phyloP scores from a whole-genome alignment of 2,329 filamentous ascomycete genomes.

The Didymella pomorum region DNA sequence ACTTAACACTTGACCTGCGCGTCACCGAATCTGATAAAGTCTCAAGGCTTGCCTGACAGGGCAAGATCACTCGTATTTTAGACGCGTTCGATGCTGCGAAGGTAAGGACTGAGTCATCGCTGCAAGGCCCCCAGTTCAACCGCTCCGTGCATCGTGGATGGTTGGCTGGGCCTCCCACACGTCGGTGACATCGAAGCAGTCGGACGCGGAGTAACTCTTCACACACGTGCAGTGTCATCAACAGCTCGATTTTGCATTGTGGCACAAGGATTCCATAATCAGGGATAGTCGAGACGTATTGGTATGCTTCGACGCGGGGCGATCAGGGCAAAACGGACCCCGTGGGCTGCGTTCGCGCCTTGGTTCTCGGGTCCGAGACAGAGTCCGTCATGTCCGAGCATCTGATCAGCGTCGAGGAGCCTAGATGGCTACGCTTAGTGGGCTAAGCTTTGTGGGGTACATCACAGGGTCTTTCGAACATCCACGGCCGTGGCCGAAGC shows the following conservation, averaged over 20 bases:
- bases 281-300: constrained; percentile 2
- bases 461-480: not conserved
- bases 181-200: not conserved
- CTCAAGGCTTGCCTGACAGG: not conserved
- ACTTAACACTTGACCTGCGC: not conserved
- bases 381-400: constrained; percentile 7
- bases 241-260: not conserved
- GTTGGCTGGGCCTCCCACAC: not conserved
- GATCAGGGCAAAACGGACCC: not conserved
- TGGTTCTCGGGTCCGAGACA: constrained; percentile 1
- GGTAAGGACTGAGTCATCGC: constrained; percentile 11
- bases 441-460: constrained; percentile 17
- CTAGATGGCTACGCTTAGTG: not conserved
- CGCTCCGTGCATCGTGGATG: not conserved
- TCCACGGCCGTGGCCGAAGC: not conserved
- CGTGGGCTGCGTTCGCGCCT: not conserved
- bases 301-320: not conserved
- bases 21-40: constrained; percentile 15
- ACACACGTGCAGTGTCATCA: not conserved
- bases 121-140: constrained; percentile 5
- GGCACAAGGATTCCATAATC: not conserved
- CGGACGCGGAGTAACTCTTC: constrained; percentile 3
- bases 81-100: not conserved
- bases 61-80: constrained; percentile 7
- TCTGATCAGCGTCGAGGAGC: not conserved